Conservation (phyloP, 768 basidiomycete genomes). For the Kwoniella sp. region DNA sequence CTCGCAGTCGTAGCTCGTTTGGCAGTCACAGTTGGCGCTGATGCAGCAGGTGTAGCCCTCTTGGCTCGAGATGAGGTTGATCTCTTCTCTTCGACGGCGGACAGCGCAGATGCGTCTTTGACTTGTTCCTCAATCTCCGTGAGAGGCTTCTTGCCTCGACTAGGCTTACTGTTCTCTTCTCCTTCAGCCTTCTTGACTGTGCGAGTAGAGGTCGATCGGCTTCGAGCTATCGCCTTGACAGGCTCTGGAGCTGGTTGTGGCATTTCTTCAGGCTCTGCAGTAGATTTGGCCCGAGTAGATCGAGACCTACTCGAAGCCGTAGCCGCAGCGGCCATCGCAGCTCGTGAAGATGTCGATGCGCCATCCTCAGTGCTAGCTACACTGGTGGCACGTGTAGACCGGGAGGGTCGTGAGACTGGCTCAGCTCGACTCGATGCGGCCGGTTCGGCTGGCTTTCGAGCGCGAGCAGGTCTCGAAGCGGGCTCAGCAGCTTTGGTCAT, state of each 20-base stretch:
- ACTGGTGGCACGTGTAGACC: neutral
- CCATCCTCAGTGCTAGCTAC: neutral
- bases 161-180: constrained; percentile 4
- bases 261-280: constrained; percentile 16
- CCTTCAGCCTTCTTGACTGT: constrained; percentile 6
- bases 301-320: constrained; percentile 3
- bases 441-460: neutral
- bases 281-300: constrained; percentile 14
- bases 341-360: neutral
- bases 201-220: constrained; percentile 8
- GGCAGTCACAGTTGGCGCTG: neutral
- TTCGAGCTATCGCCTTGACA: constrained; percentile 2
- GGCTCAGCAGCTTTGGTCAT: neutral
- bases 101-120: neutral
- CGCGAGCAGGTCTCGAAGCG: constrained; percentile 3
- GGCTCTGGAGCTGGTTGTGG: neutral
- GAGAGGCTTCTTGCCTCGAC: constrained; percentile 14
- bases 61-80: neutral
- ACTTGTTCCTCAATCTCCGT: constrained; percentile 17
- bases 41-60: constrained; percentile 3
- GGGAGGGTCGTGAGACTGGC: neutral
- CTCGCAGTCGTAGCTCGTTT: neutral
- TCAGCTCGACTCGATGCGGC: constrained; percentile 1
- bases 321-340: too few relatives aligned
- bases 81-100: neutral